phyloP scores from a whole-genome alignment of 2,329 filamentous ascomycete genomes.

The Alternaria dauci region DNA sequence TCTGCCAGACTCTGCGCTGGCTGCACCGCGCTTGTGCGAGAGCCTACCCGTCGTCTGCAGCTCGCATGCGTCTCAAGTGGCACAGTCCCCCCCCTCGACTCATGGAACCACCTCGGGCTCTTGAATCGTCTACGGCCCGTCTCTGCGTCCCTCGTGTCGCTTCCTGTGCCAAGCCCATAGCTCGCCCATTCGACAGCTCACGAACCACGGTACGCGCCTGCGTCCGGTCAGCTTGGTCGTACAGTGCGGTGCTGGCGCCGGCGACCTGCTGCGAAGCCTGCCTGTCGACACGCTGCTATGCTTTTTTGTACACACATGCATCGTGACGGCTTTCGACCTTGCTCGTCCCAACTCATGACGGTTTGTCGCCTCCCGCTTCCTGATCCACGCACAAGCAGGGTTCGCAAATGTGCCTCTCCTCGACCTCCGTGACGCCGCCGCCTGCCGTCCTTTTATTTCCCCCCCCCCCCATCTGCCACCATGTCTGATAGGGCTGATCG shows the following conservation, averaged over 20 bases:
- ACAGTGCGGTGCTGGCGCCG: conserved; percentile 13
- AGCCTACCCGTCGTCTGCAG: conserved; percentile 1
- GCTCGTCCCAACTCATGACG: conserved; percentile 12
- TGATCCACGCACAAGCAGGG: conserved; percentile 18
- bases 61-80: conserved; percentile 14
- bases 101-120: conserved; percentile 31
- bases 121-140: conserved; percentile 33
- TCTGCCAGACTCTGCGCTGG: background rate
- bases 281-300: background rate
- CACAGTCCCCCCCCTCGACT: conserved; percentile 9
- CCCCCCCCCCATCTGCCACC: conserved; percentile 23
- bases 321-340: conserved; percentile 5
- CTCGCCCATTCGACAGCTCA: conserved; percentile 24
- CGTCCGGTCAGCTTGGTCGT: conserved; percentile 10
- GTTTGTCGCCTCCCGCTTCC: conserved; percentile 30
- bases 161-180: conserved; percentile 24
- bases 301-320: background rate
- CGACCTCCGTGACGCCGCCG: conserved; percentile 21
- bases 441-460: conserved; percentile 3
- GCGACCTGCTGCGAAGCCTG: conserved; percentile 2
- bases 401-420: conserved; percentile 7
- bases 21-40: conserved; percentile 13
- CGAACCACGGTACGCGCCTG: conserved; percentile 33
- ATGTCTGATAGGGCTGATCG: conserved; percentile 45
- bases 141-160: conserved; percentile 26